Evolutionary conservation across 1,139 yeast species (phyloP), one percentile per base, ranked within the genome.

Genomic region (Yamadazyma oceani): DNA sequence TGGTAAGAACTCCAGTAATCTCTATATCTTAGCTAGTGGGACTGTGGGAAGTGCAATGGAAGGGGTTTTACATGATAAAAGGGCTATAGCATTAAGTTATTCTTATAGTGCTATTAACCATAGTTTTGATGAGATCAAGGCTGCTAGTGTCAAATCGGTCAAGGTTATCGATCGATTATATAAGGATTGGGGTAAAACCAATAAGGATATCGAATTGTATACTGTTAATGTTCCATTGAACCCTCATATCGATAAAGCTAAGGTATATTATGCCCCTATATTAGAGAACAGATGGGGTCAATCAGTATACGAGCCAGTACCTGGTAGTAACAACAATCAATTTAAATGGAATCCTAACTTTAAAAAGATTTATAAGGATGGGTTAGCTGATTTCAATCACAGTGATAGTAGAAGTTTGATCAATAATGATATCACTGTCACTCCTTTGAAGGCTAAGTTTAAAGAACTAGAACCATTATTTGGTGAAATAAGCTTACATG

Each of bases 21-120:
- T 92, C 32, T 92, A 89, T 58, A 85, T 89, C 40, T 75, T 92
- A 53, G 81, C 96, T 9, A 83, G 94, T 50, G 98, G 98, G n/a
- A 92, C 98, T 1, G 85, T 92, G 19, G 98, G 98, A 17, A 97
- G 96, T 1, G 95, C 97, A 0, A 80, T 90, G 89, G 98, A 92
- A 62, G 95, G 92, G 1, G 87, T 85, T 2, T 78, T 92, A 31
- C 82, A 87, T 43, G 90, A 89, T 1, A 75, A 75, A 26, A 81
- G 73, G 50, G 68, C 96, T 2, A 73, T 92, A 44, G 97, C 96
- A 2, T 55, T 92, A 32, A 85, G 95, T 29, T 92, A 80, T 69
- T 92, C 95, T 6, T 90, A 83, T 55, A 75, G 74, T 40, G 62
- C 69, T 32, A 66, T 75, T 38, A 61, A 70, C 26, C 87, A 84